A percentile compares a stretch with the other conserved stretches of the same genome.
Evolutionary conservation across 1,284 basidiomycete genomes (phyloP).

Genomic region (Microbotryomycetes sp.): DNA sequence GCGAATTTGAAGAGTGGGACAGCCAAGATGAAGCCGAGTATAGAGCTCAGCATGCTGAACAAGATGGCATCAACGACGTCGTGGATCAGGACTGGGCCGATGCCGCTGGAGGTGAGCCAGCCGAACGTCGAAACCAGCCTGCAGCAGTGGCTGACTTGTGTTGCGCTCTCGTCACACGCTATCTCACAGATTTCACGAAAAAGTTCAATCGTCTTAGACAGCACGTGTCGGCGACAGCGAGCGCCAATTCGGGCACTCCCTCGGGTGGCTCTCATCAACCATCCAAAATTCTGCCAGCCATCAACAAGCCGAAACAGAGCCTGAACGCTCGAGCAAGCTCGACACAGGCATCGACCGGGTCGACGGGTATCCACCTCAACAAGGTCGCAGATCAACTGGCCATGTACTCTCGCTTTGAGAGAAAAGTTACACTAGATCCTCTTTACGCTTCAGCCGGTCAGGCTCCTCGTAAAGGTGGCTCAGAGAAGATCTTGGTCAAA

Average conservation of each 20-base stretch:
- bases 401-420: conserved; percentile 50
- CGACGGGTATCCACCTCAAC: conserved; percentile 10
- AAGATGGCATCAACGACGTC: conserved; percentile 29
- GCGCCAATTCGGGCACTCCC: conserved; percentile 50
- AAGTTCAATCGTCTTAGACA: conserved; percentile 88
- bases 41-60: conserved; percentile 2
- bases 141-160: too few relatives aligned
- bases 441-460: conserved; percentile 45
- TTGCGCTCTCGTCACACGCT: too few relatives aligned
- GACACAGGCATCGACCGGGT: background rate
- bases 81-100: conserved; percentile 85
- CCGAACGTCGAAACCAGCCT: too few relatives aligned
- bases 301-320: background rate
- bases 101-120: conserved; percentile 57
- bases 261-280: conserved; percentile 43
- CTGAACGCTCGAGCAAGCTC: background rate
- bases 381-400: conserved; percentile 56
- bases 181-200: conserved; percentile 78
- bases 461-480: conserved; percentile 81
- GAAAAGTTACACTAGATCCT: conserved; percentile 64
- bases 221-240: conserved; percentile 47
- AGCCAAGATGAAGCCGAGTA: conserved; percentile 12
- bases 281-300: conserved; percentile 35
- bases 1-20: conserved; percentile 38
- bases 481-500: conserved; percentile 69